Conservation (phyloP, 1,284 basidiomycete species). For the Cerioporus squamosus region DNA sequence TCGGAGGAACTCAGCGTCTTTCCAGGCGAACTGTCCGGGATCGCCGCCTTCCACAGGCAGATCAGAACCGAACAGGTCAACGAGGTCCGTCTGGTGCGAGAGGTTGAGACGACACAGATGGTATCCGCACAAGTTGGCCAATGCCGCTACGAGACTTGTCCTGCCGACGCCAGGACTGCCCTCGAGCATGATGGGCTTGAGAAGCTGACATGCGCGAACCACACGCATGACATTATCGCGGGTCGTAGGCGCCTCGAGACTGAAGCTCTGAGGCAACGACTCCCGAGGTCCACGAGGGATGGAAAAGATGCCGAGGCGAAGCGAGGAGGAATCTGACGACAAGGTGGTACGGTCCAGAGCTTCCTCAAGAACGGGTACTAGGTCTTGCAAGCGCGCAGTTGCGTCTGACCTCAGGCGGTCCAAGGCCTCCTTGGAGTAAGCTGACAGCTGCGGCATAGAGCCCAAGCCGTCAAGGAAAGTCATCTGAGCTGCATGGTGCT, state of each 20-base stretch:
- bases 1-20: slow-evolving; percentile 93
- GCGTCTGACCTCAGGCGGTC: slow-evolving; percentile 56
- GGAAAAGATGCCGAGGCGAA: slow-evolving; percentile 81
- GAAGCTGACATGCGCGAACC: slow-evolving; percentile 87
- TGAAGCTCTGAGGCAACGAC: slow-evolving; percentile 60
- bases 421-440: slow-evolving; percentile 56
- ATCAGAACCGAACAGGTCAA: slow-evolving; percentile 97
- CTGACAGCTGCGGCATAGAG: slow-evolving; percentile 71
- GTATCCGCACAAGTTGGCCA: slow-evolving; percentile 84
- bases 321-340: slow-evolving; percentile 40
- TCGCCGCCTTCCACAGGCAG: slow-evolving; percentile 92
- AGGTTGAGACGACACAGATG: slow-evolving; percentile 95
- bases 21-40: slow-evolving; percentile 96
- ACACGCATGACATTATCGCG: slow-evolving; percentile 90
- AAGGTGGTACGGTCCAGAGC: slow-evolving; percentile 30
- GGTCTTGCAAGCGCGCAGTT: slow-evolving; percentile 46
- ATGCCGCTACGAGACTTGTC: slow-evolving; percentile 90
- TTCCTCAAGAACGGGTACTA: slow-evolving; percentile 50
- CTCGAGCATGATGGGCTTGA: slow-evolving; percentile 94
- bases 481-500: slow-evolving; percentile 91
- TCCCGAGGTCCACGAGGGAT: slow-evolving; percentile 63
- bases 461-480: slow-evolving; percentile 85
- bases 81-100: slow-evolving; percentile 97
- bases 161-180: slow-evolving; percentile 99
- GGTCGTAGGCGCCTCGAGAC: slow-evolving; percentile 89